These are phyloP conservation scores for Arthrobotrys entomopaga DNA, from an alignment of 2,329 filamentous ascomycete species.

Conservation along the genomic window DNA sequence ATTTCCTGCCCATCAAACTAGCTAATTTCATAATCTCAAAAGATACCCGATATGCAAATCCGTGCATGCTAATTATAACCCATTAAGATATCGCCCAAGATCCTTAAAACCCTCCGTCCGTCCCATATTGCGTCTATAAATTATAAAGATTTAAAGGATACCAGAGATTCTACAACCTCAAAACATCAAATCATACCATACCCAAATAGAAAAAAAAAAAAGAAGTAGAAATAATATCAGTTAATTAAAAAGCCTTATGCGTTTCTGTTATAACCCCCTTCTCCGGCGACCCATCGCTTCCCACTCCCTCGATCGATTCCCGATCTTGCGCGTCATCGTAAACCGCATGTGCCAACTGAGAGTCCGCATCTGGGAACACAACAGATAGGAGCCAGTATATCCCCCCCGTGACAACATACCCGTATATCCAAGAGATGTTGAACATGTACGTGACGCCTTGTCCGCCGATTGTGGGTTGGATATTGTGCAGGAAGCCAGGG, in stretches of 20 bases:
- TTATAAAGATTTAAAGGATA: constrained; percentile 4
- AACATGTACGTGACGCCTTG: constrained; percentile 45
- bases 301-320: constrained; percentile 42
- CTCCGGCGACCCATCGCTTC: constrained; percentile 41
- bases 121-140: neutral
- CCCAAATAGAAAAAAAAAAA: no score
- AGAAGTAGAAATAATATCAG: neutral
- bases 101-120: neutral
- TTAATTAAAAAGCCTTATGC: neutral
- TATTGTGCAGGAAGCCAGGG: constrained; percentile 51
- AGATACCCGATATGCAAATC: neutral
- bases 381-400: constrained; percentile 26
- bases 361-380: constrained; percentile 35
- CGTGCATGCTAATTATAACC: neutral
- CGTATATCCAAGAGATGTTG: constrained; percentile 47
- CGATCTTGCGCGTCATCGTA: constrained; percentile 43
- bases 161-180: neutral
- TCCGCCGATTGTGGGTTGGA: constrained; percentile 37
- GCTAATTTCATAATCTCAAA: neutral
- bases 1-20: neutral
- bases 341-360: constrained; percentile 22
- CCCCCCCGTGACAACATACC: constrained; percentile 31
- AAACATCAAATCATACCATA: constrained; percentile 2
- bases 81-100: neutral
- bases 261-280: constrained; percentile 5